Percentiles rank a stretch among this genome's conserved stretches.
Conservation (phyloP, 2,329 filamentous ascomycete genomes). For the Alternaria sp. region DNA sequence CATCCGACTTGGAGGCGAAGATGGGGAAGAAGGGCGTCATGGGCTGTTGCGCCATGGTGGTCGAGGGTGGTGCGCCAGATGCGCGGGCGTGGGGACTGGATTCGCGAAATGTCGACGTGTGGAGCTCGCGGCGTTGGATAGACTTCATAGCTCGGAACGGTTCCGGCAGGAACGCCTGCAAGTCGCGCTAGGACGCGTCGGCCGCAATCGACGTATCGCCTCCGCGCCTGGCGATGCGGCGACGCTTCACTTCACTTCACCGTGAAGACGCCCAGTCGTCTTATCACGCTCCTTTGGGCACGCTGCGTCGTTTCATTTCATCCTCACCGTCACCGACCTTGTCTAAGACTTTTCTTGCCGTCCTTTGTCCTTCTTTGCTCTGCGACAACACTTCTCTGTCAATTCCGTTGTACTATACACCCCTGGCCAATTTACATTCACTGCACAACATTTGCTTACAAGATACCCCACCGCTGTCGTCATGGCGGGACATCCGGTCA, state of each 20-base stretch:
- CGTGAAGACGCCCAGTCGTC: neutral
- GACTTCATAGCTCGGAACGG: neutral
- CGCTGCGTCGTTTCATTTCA: neutral
- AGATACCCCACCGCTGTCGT: neutral
- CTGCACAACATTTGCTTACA: neutral
- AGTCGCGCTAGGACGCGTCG: slow-evolving; percentile 12
- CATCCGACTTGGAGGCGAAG: slow-evolving; percentile 57
- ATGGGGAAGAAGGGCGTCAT: slow-evolving; percentile 57
- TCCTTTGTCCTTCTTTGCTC: neutral
- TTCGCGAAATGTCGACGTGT: neutral
- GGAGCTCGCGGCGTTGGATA: neutral
- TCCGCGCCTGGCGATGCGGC: neutral
- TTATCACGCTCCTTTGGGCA: neutral
- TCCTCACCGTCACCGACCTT: slow-evolving; percentile 7
- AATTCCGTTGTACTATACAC: neutral
- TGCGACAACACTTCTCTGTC: neutral
- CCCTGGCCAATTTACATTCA: neutral
- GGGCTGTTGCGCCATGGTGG: slow-evolving; percentile 40
- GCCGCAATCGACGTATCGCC: neutral
- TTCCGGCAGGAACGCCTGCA: neutral
- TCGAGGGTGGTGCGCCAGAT: slow-evolving; percentile 6
- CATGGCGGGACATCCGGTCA: slow-evolving; percentile 30
- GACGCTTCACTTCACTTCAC: slow-evolving; percentile 9
- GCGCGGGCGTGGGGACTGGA: neutral
- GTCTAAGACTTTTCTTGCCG: neutral